Conservation (phyloP, 163 green algal genomes). For the Volvox carteri region DNA sequence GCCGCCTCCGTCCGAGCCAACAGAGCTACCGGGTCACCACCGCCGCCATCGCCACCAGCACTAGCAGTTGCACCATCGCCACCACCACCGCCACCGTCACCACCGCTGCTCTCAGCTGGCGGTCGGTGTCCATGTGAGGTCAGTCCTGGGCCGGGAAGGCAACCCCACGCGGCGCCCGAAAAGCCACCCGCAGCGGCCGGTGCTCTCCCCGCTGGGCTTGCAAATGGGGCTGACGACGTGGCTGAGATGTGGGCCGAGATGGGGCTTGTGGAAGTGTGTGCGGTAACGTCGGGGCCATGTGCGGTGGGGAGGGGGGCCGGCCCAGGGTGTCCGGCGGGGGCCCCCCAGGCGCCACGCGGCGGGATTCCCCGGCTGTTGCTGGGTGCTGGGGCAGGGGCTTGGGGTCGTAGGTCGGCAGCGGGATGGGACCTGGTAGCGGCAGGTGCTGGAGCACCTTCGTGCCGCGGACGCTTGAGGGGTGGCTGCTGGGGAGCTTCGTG, state of each 20-base stretch:
- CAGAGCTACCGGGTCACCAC: neutral
- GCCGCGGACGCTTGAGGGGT: neutral
- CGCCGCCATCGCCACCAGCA: neutral
- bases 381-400: neutral
- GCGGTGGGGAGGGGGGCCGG: no score
- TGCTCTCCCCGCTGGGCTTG: neutral
- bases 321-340: no score
- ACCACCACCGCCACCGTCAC: neutral
- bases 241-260: no score
- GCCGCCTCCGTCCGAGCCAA: neutral
- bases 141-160: neutral
- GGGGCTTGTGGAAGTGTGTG: no score
- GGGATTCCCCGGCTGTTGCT: no score
- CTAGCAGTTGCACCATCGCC: neutral
- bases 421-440: no score
- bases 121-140: no score
- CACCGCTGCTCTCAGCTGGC: neutral
- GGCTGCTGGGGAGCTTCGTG: neutral
- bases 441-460: neutral
- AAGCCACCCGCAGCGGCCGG: no score
- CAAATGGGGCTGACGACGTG: neutral
- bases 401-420: no score
- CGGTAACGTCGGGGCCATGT: no score
- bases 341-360: no score
- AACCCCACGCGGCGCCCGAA: neutral